phyloP scores from a whole-genome alignment of 352 stramenopile species.

The Globisporangium viniferum region DNA sequence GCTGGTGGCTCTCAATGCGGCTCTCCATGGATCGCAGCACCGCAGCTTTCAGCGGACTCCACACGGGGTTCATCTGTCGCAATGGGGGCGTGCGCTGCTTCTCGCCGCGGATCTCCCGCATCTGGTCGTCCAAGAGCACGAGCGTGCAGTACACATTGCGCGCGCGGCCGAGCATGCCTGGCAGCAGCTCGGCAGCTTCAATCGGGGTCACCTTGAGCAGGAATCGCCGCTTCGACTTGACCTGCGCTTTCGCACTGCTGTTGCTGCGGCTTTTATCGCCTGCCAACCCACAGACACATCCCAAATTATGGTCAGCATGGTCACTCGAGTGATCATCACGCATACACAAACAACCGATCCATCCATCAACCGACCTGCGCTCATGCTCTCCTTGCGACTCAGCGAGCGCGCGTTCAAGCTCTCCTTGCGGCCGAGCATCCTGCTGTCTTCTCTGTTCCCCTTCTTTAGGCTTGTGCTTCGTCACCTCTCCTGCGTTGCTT shows the following conservation, averaged over 20 bases:
- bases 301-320: neutral
- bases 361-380: neutral
- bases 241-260: slow-evolving; percentile 30
- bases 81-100: slow-evolving; percentile 80
- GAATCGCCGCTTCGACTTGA: slow-evolving; percentile 74
- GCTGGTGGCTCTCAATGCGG: slow-evolving; percentile 74
- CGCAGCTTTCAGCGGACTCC: slow-evolving; percentile 78
- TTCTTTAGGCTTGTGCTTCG: neutral
- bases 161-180: slow-evolving; percentile 44
- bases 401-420: slow-evolving; percentile 15
- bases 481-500: neutral
- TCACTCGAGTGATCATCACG: neutral
- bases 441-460: neutral
- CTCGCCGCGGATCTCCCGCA: slow-evolving; percentile 85
- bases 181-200: slow-evolving; percentile 69
- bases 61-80: slow-evolving; percentile 60
- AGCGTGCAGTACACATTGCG: slow-evolving; percentile 84
- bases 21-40: slow-evolving; percentile 81
- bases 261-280: slow-evolving; percentile 16
- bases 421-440: slow-evolving; percentile 15
- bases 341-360: neutral
- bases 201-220: slow-evolving; percentile 87
- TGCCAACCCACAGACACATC: neutral
- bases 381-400: slow-evolving; percentile 17
- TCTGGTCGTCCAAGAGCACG: slow-evolving; percentile 79